Evolutionary conservation across 2,329 filamentous ascomycete species (phyloP).

Genomic region (Eutypella sp.): DNA sequence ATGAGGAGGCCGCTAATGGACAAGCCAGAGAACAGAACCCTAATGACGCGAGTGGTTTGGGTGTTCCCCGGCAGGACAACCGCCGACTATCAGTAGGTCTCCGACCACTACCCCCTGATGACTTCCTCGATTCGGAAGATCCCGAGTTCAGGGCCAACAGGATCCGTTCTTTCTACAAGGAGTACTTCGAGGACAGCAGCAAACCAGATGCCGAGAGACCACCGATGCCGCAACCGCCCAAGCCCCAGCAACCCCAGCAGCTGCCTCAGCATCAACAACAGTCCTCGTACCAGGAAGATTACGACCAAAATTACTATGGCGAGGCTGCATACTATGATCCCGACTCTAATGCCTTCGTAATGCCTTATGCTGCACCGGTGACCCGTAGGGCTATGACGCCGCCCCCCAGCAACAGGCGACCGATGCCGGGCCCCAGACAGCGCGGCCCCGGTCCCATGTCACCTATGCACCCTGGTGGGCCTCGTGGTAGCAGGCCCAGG

Average conservation of each 20-base stretch:
- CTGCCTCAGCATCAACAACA: conserved; percentile 13
- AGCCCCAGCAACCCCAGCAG: conserved; percentile 6
- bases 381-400: conserved; percentile 93
- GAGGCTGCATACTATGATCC: conserved; percentile 65
- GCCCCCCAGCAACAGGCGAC: conserved; percentile 52
- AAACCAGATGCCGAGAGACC: conserved; percentile 18
- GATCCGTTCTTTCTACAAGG: conserved; percentile 98
- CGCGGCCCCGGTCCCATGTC: conserved; percentile 31
- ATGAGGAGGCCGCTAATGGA: conserved; percentile 18
- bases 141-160: conserved; percentile 92
- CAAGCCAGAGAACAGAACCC: conserved; percentile 13
- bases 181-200: conserved; percentile 91
- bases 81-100: conserved; percentile 65
- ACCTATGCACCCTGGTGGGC: conserved; percentile 37
- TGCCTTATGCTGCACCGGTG: conserved; percentile 80
- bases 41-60: conserved; percentile 35
- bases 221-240: conserved; percentile 13
- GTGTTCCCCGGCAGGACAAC: conserved; percentile 49
- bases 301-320: conserved; percentile 64
- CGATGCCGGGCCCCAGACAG: conserved; percentile 27
- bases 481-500: conserved; percentile 50
- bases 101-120: conserved; percentile 82
- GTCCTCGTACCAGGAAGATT: conserved; percentile 66
- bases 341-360: conserved; percentile 65
- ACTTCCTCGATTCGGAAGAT: conserved; percentile 75